Evolutionary conservation across 192 early-diverging fungal genomes (phyloP), one percentile per base, ranked within the genome.

Genomic region (Backusella australiensis): DNA sequence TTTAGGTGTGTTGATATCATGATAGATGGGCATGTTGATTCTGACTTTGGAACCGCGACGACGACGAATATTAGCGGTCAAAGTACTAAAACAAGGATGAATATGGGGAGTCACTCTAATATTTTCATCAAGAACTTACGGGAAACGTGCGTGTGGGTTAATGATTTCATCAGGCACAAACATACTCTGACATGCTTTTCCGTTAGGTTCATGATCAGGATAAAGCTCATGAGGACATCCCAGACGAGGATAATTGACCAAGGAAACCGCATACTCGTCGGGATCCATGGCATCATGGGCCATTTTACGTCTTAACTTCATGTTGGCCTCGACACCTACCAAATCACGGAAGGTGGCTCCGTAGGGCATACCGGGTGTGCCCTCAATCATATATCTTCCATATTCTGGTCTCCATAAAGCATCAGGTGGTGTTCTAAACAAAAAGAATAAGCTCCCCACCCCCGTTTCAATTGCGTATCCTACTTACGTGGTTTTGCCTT

Each of bases 351-450:
- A 85, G 12, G 91, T 90, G 26, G 91, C 88, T 69, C 94, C 95
- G 82, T 98, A 99, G 0, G 98, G 98, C 17, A 85, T 80, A 6
- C 95, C 95, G 9, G 98, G 98, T 0, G 97, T 98, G 52, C 93
- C 93, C 86, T 99, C 97, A 76, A 98, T 84, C 98, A 99, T 99
- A 85, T 93, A 99, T 34, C 95, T 88, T 19, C 94, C 98, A 82
- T 96, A 99, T 81, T 99, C 98, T 39, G 96, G 96, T 77, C 94
- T 89, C 97, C 97, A 99, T 32, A 94, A 91, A 15, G 93, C 90
- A 80, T 93, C 59, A 46, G 73, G 73, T 53, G 35, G 36, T 7
- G 19, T 34, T 2, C 71, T 78, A 73, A 79, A 6, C 39, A 34
- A 56, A 65, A 2, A 74, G 21, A 53, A 42, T 23, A 81, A 36